Evolutionary conservation across 2,329 filamentous ascomycete genomes (phyloP).

Genomic region (Alternaria incomplexa): DNA sequence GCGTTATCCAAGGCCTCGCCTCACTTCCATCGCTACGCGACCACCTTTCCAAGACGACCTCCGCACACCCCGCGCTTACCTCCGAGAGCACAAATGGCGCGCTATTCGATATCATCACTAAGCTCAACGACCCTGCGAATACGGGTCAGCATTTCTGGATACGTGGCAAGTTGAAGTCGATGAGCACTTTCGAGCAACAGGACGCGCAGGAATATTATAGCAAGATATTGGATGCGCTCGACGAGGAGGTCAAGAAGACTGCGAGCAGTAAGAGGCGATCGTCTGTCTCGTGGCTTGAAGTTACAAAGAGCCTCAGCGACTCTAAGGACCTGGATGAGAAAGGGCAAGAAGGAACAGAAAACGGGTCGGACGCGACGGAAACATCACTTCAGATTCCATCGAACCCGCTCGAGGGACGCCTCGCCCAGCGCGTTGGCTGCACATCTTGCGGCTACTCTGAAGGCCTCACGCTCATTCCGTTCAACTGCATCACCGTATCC

Average conservation of each 20-base stretch:
- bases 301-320: conserved; percentile 30
- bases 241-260: conserved; percentile 70
- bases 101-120: conserved; percentile 70
- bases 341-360: conserved; percentile 2
- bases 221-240: conserved; percentile 83
- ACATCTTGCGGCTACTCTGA: conserved; percentile 85
- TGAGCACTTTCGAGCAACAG: conserved; percentile 95
- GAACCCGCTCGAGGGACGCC: conserved; percentile 85
- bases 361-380: conserved; percentile 8
- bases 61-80: conserved; percentile 45
- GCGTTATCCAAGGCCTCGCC: conserved; percentile 80
- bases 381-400: conserved; percentile 46
- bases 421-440: conserved; percentile 89
- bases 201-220: conserved; percentile 98
- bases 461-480: conserved; percentile 86
- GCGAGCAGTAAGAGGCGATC: conserved; percentile 52
- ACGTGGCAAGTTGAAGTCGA: conserved; percentile 79
- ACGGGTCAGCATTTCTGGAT: conserved; percentile 83
- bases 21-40: conserved; percentile 72
- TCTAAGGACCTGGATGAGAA: conserved; percentile 15
- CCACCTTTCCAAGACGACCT: conserved; percentile 60
- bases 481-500: conserved; percentile 90
- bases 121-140: conserved; percentile 72
- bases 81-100: conserved; percentile 57
- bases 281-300: conserved; percentile 39